Evolutionary conservation across 129 eudicot species (phyloP).

Genomic region (sunflower (Helianthus annuus)): HanXRQr2.0-SUNRISE NC_035449.2:111741197-111741696

Average conservation of each 20-base stretch:
- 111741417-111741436: not conserved
- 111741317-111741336: no score
- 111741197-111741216: no score
- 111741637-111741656: slow-evolving; percentile 61
- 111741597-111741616: slow-evolving; percentile 66
- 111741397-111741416: no score
- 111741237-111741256: no score
- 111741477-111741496: not conserved
- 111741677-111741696: slow-evolving; percentile 46
- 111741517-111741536: slow-evolving; percentile 57
- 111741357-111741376: no score
- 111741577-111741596: slow-evolving; percentile 61
- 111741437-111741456: slow-evolving; percentile 7
- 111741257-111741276: no score
- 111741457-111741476: not conserved
- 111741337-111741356: no score
- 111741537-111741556: slow-evolving; percentile 63
- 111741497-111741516: not conserved
- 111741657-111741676: slow-evolving; percentile 66
- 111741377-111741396: no score
- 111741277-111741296: no score
- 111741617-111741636: slow-evolving; percentile 75
- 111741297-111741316: no score
- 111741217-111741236: no score
- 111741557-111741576: slow-evolving; percentile 57